These are phyloP conservation scores for Sclerospora graminicola DNA, from an alignment of 352 stramenopile genomes.

Conservation along the genomic window DNA sequence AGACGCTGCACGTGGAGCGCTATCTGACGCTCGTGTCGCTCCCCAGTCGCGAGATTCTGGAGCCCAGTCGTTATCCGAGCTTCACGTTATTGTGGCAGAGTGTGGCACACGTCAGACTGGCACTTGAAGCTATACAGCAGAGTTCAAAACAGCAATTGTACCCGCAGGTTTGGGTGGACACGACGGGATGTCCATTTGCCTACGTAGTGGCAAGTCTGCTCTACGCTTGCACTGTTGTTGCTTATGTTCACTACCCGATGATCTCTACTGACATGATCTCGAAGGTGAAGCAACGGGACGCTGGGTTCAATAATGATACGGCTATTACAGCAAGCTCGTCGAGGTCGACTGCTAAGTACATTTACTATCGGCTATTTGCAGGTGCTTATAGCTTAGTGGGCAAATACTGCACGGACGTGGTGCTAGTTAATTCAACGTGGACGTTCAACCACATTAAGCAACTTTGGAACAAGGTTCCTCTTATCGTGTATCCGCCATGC, in stretches of 20 bases:
- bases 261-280: conserved; percentile 98
- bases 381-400: conserved; percentile 86
- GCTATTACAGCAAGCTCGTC: conserved; percentile 68
- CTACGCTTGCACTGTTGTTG: conserved; percentile 76
- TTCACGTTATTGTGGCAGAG: conserved; percentile 96
- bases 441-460: conserved; percentile 92
- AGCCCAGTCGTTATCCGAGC: conserved; percentile 66
- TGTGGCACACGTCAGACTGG: conserved; percentile 88
- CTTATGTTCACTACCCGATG: conserved; percentile 99
- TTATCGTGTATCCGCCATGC: conserved; percentile 94
- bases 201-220: conserved; percentile 88
- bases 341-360: conserved; percentile 87
- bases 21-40: conserved; percentile 72
- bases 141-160: conserved; percentile 33
- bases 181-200: conserved; percentile 95
- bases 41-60: conserved; percentile 47
- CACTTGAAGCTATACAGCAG: conserved; percentile 72
- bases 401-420: conserved; percentile 71
- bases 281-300: conserved; percentile 84
- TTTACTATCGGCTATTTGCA: conserved; percentile 95
- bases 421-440: conserved; percentile 98
- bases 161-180: conserved; percentile 94
- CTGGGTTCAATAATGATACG: conserved; percentile 91
- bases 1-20: conserved; percentile 33
- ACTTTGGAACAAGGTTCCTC: conserved; percentile 82